phyloP scores from a whole-genome alignment of 495 filamentous ascomycete genomes.

The Xylona heveae region DNA sequence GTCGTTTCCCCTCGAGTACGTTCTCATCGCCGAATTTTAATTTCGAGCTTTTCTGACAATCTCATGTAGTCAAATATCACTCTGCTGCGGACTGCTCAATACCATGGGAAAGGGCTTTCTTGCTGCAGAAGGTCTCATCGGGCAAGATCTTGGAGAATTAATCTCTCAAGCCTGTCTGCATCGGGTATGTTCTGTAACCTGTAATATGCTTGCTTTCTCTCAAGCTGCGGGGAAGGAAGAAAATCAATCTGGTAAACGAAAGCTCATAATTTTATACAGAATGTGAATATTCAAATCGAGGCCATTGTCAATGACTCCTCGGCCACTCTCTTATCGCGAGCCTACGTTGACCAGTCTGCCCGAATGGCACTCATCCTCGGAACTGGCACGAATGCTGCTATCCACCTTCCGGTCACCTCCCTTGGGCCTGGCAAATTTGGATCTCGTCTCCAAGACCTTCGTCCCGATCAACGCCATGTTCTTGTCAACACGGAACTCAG shows the following conservation, averaged over 20 bases:
- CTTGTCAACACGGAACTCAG: conserved; percentile 23
- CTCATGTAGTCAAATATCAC: conserved; percentile 40
- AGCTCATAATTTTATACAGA: conserved; percentile 16
- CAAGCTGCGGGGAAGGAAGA: neutral
- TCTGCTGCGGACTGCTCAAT: conserved; percentile 30
- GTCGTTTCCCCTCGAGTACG: conserved; percentile 47
- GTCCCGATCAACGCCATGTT: conserved; percentile 15
- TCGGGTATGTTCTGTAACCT: conserved; percentile 11
- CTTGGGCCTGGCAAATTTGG: conserved; percentile 17
- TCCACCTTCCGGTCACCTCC: conserved; percentile 16
- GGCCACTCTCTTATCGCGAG: conserved; percentile 20
- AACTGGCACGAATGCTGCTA: conserved; percentile 21
- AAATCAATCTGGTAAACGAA: conserved; percentile 8
- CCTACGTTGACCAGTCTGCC: conserved; percentile 17
- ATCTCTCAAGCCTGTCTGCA: conserved; percentile 34
- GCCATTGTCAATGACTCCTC: conserved; percentile 22
- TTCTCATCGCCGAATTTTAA: too few species aligned
- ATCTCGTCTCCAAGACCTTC: conserved; percentile 14
- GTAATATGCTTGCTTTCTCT: neutral
- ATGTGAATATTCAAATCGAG: conserved; percentile 17
- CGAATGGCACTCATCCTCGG: conserved; percentile 21
- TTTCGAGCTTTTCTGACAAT: too few species aligned
- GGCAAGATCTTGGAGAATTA: conserved; percentile 34
- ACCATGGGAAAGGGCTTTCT: conserved; percentile 49
- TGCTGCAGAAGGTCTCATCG: conserved; percentile 32